Conservation (phyloP, 225 moss, liverwort and hornwort genomes). For the Climacium dendroides region DNA sequence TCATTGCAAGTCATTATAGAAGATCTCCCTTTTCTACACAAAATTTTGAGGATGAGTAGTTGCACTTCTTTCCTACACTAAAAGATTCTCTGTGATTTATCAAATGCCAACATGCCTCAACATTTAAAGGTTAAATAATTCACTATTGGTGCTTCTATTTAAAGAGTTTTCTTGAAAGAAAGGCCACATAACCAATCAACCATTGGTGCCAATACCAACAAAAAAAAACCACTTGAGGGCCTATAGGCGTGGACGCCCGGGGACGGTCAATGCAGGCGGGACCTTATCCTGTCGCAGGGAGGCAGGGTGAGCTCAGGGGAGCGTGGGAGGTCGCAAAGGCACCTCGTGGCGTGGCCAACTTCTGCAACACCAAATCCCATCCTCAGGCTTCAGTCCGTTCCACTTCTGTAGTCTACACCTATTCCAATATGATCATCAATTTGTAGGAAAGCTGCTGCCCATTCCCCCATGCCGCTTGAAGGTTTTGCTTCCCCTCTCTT, state of each 20-base stretch:
- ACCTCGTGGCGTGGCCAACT: background rate
- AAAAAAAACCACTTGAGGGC: background rate
- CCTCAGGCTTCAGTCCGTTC: background rate
- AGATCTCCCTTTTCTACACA: too few relatives aligned
- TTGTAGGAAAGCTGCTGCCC: background rate
- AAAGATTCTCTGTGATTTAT: too few relatives aligned
- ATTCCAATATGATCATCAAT: background rate
- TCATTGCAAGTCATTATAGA: too few relatives aligned
- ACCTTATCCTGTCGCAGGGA: background rate
- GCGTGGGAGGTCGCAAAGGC: background rate
- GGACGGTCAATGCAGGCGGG: background rate
- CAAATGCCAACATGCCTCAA: too few relatives aligned
- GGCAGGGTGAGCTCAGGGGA: background rate
- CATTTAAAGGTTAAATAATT: too few relatives aligned
- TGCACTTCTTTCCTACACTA: too few relatives aligned
- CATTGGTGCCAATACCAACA: too few relatives aligned
- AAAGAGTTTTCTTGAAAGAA: too few relatives aligned
- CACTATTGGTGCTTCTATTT: too few relatives aligned
- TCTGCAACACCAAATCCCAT: background rate
- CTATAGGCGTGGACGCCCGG: background rate
- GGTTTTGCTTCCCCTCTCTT: background rate
- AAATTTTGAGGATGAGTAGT: too few relatives aligned
- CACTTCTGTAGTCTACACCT: background rate
- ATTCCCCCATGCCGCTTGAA: background rate
- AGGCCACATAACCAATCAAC: too few relatives aligned